Percentiles rank a stretch among this genome's conserved stretches.
Evolutionary conservation across 2,329 filamentous ascomycete species (phyloP).

Genomic region (Colletotrichum tabaci): DNA sequence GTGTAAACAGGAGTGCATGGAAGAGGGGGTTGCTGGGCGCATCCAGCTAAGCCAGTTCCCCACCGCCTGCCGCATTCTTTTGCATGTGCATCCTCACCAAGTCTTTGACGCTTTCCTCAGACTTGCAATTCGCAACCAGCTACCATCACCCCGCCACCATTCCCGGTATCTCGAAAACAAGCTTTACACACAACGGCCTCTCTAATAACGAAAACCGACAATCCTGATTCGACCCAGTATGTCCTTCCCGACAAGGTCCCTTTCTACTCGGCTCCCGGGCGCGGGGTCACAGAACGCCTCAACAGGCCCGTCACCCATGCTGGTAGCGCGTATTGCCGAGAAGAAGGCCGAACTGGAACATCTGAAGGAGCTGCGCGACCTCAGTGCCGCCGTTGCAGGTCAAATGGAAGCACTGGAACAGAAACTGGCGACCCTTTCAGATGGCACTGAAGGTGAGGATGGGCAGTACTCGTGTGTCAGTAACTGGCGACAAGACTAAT

Average conservation of each 20-base stretch:
- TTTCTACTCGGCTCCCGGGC: conserved; percentile 79
- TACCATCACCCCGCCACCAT: conserved; percentile 9
- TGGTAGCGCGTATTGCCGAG: conserved; percentile 84
- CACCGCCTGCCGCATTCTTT: conserved; percentile 23
- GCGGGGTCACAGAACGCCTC: conserved; percentile 65
- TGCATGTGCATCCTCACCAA: conserved; percentile 30
- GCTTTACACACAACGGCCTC: neutral
- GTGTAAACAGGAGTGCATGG: conserved; percentile 24
- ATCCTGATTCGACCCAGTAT: conserved; percentile 52
- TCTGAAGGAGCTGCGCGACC: conserved; percentile 81
- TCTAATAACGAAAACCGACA: neutral
- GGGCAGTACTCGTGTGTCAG: neutral
- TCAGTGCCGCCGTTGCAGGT: conserved; percentile 82
- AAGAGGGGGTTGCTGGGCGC: conserved; percentile 38
- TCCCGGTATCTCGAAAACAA: neutral
- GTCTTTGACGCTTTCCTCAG: conserved; percentile 9
- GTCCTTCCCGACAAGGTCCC: conserved; percentile 70
- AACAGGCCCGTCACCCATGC: conserved; percentile 75
- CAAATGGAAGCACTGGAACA: conserved; percentile 88
- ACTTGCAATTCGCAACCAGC: conserved; percentile 6
- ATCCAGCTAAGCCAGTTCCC: conserved; percentile 6
- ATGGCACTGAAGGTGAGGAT: conserved; percentile 81
- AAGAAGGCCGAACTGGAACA: conserved; percentile 88
- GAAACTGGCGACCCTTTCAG: conserved; percentile 82
- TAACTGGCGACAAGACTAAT: neutral